Conservation (phyloP, 208 protist genomes). For the Novymonas esmeraldas region DNA sequence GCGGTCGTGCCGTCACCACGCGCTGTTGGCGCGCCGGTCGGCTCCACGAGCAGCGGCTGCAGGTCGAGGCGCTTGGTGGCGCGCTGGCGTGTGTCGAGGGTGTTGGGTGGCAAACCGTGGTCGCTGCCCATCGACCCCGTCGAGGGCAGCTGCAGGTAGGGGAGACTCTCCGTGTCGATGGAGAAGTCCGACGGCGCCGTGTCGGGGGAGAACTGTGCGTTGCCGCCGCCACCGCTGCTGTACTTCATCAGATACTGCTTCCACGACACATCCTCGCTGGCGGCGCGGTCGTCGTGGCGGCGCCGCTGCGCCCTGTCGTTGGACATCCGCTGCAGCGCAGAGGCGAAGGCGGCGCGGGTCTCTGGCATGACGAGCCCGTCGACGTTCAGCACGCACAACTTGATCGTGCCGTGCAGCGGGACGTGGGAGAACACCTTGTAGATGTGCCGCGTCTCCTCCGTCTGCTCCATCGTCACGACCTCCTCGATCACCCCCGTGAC, state of each 20-base stretch:
- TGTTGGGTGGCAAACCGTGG: slow-evolving; percentile 62
- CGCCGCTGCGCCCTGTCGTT: slow-evolving; percentile 36
- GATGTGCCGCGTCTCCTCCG: slow-evolving; percentile 60
- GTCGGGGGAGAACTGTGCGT: slow-evolving; percentile 22
- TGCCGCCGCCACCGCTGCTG: slow-evolving; percentile 14
- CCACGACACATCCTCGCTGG: slow-evolving; percentile 64
- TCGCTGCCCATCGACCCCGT: slow-evolving; percentile 39
- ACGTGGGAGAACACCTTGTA: slow-evolving; percentile 87
- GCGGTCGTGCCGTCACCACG: not conserved
- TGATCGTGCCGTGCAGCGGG: slow-evolving; percentile 76
- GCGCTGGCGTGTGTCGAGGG: slow-evolving; percentile 73
- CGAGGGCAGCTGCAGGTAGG: slow-evolving; percentile 60
- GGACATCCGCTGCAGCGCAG: slow-evolving; percentile 42
- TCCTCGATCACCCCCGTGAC: slow-evolving; percentile 63
- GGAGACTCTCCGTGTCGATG: slow-evolving; percentile 53
- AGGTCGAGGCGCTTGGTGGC: slow-evolving; percentile 62
- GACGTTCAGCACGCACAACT: slow-evolving; percentile 79
- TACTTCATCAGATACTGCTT: slow-evolving; percentile 68
- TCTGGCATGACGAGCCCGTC: slow-evolving; percentile 55
- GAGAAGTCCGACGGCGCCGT: slow-evolving; percentile 52
- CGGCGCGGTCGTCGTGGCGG: slow-evolving; percentile 26
- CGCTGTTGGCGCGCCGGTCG: not conserved
- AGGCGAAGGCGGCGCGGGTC: slow-evolving; percentile 54
- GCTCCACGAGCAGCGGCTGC: slow-evolving; percentile 23
- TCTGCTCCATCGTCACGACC: slow-evolving; percentile 70